Base-by-base conservation (phyloP, 805 yeast genomes). In the Torulaspora delbrueckii region DNA sequence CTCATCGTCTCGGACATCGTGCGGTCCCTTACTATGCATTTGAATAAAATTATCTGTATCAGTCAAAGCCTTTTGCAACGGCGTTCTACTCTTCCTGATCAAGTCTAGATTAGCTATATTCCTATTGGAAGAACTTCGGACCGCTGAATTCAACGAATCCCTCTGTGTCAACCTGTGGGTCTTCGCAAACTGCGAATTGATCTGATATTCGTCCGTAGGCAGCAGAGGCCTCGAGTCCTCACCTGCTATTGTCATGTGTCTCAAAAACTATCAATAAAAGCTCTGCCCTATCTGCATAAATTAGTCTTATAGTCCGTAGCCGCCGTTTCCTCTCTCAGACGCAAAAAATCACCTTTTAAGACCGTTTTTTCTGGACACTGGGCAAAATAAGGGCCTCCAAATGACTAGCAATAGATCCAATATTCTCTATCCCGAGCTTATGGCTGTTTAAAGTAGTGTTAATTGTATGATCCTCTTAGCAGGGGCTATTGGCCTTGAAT, bases 11-110 rank as follows among this genome's bases (percentile, higher is more conserved):
- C 12, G 27, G 16, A 25, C 32, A 22, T 8, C 24, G 16, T 24
- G 39, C 4, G 22, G 9, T 12, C 47, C 43, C 26, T 39, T 26
- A 22, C 40, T 46, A 38, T 56, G 52, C 37, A 55, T 54, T 26
- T 58, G 53, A 35, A 64, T 62, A 36, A 64, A 64, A 45, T 62
- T 62, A 44, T 57, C 47, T 3, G 65, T 60, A 42, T 64, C 61
- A 1, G 68, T 64, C 24, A 64, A 41, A 2, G 68, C 68, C 36
- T 57, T 62, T 35, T 55, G 57, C 34, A 53, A 22, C 8, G 58
- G 46, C 16, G 57, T 46, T 9, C 22, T 13, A 16, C 19, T 14
- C 19, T 46, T 39, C 30, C 43, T 45, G 10, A 28, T 41, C 12
- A 42, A 14, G 9, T 46, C 8, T 16, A 56, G 16, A n/a, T 51